Percentiles rank a stretch among this genome's conserved stretches.
phyloP scores from a whole-genome alignment of 352 stramenopile species.

The Pythium sukuiense region DNA sequence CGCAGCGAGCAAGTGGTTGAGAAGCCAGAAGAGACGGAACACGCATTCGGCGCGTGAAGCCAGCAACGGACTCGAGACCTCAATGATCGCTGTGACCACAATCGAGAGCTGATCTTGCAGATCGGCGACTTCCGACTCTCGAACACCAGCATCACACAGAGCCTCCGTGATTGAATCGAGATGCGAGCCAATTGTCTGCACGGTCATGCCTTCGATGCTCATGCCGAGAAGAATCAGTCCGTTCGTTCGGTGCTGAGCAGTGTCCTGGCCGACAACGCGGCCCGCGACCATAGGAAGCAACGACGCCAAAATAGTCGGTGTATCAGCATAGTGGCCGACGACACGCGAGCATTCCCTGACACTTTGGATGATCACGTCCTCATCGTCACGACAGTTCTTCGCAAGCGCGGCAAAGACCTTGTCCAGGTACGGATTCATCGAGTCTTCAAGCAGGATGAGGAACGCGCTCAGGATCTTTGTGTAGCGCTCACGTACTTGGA shows the following conservation, averaged over 20 bases:
- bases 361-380: constrained; percentile 56
- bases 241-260: constrained; percentile 75
- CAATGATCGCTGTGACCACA: constrained; percentile 63
- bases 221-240: constrained; percentile 76
- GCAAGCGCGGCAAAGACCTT: constrained; percentile 70
- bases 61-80: constrained; percentile 46
- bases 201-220: constrained; percentile 79
- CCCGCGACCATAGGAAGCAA: constrained; percentile 74
- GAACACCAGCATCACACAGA: constrained; percentile 64
- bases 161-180: constrained; percentile 76
- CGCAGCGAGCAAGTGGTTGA: constrained; percentile 70
- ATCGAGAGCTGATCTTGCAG: constrained; percentile 68
- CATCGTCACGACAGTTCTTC: constrained; percentile 78
- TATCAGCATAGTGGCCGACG: constrained; percentile 70
- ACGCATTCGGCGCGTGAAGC: constrained; percentile 42
- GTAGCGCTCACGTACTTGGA: constrained; percentile 73
- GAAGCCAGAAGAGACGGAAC: constrained; percentile 82
- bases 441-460: constrained; percentile 62
- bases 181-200: constrained; percentile 54
- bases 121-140: constrained; percentile 69
- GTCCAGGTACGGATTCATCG: constrained; percentile 71
- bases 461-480: constrained; percentile 69
- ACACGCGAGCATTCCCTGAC: constrained; percentile 65
- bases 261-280: constrained; percentile 68
- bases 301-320: constrained; percentile 71